A percentile compares a stretch with the other conserved stretches of the same genome.
Conservation (phyloP, 768 basidiomycete genomes). For the Xerocomellus chrysenteron region DNA sequence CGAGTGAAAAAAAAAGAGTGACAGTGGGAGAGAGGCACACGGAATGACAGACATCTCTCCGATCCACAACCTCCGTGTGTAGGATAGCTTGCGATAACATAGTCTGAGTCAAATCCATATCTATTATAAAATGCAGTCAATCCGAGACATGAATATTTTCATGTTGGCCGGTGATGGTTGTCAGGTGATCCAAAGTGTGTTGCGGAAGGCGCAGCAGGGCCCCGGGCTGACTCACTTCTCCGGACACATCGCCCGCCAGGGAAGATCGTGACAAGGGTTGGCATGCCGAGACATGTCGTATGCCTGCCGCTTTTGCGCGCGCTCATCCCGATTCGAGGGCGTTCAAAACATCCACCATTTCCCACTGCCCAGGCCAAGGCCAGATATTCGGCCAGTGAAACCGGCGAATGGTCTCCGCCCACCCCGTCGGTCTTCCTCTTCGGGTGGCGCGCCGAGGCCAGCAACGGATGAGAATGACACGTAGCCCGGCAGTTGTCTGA, state of each 20-base stretch:
- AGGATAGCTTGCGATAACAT: slow-evolving; percentile 13
- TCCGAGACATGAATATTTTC: slow-evolving; percentile 10
- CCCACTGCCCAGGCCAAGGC: slow-evolving; percentile 30
- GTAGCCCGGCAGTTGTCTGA: slow-evolving; percentile 58
- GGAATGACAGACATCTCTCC: slow-evolving; percentile 13
- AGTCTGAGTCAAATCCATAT: slow-evolving; percentile 25
- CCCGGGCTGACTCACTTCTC: slow-evolving; percentile 26
- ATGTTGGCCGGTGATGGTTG: slow-evolving; percentile 1
- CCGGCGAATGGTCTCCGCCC: slow-evolving; percentile 17
- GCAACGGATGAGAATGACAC: slow-evolving; percentile 68
- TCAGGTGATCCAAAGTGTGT: slow-evolving; percentile 1
- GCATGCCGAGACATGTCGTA: slow-evolving; percentile 8
- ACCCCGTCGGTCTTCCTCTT: slow-evolving; percentile 37
- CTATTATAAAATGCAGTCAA: slow-evolving; percentile 16
- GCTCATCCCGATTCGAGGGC: neutral
- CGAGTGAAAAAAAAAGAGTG: slow-evolving; percentile 10
- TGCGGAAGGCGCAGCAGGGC: slow-evolving; percentile 5
- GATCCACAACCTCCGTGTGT: slow-evolving; percentile 1
- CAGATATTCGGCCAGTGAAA: slow-evolving; percentile 21
- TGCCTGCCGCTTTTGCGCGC: slow-evolving; percentile 2
- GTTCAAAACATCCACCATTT: slow-evolving; percentile 34
- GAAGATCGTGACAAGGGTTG: slow-evolving; percentile 6
- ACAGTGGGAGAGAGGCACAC: neutral
- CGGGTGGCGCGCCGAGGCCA: slow-evolving; percentile 63
- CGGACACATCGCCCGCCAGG: slow-evolving; percentile 1